phyloP scores from a whole-genome alignment of 306 rosid genomes.

The Fragaria vesca region DNA sequence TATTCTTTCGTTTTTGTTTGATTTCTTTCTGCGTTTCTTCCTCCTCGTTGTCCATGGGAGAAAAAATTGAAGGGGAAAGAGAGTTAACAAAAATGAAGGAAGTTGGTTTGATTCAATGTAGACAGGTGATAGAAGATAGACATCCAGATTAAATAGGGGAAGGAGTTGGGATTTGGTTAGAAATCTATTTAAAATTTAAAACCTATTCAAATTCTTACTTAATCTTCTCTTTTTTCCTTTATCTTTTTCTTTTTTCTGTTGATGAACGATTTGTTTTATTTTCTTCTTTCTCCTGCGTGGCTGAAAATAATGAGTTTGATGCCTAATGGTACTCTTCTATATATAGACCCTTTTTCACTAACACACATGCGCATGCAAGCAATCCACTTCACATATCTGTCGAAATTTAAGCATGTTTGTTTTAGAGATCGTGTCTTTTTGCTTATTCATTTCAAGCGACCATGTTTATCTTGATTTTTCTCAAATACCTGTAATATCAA shows the following conservation, averaged over 20 bases:
- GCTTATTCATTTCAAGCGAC: too few relatives aligned
- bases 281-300: neutral
- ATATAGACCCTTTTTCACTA: neutral
- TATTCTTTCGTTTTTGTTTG: neutral
- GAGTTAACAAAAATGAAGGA: neutral
- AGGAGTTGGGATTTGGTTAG: constrained; percentile 7
- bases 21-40: constrained; percentile 17
- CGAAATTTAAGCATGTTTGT: neutral
- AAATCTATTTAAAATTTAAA: neutral
- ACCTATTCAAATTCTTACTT: constrained; percentile 26
- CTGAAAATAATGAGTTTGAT: neutral
- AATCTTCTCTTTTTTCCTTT: neutral
- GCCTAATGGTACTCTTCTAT: constrained; percentile 1
- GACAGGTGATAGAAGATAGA: neutral
- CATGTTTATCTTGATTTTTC: too few relatives aligned
- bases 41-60: neutral
- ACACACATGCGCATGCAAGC: neutral
- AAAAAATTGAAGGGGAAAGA: neutral
- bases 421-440: neutral
- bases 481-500: too few relatives aligned
- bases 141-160: neutral
- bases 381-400: neutral
- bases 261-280: neutral
- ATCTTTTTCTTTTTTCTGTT: neutral
- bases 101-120: neutral